Conservation (phyloP, 2,329 filamentous ascomycete species). For the Fusarium subtropicale region DNA sequence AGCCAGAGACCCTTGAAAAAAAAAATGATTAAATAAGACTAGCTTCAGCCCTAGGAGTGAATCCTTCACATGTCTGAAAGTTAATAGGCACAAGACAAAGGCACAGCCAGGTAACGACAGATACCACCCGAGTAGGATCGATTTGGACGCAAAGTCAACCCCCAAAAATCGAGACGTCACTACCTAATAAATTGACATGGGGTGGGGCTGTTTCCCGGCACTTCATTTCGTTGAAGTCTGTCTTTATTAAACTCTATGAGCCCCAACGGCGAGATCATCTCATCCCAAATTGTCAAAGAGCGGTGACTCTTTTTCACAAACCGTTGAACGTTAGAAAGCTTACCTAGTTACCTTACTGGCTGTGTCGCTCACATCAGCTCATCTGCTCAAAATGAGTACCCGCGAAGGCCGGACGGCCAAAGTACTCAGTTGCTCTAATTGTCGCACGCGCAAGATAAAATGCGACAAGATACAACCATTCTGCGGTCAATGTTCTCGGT, state of each 20-base stretch:
- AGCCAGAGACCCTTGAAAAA: background rate
- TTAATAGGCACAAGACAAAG: background rate
- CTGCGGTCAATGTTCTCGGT: slow-evolving; percentile 65
- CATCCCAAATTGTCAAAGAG: background rate
- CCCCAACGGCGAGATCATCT: slow-evolving; percentile 1
- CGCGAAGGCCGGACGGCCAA: slow-evolving; percentile 44
- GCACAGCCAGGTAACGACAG: background rate
- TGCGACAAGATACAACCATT: slow-evolving; percentile 66
- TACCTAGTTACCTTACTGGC: background rate
- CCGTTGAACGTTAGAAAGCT: slow-evolving; percentile 7
- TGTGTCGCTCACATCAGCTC: background rate
- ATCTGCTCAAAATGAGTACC: slow-evolving; percentile 35
- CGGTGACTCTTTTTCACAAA: background rate
- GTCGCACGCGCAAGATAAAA: slow-evolving; percentile 71
- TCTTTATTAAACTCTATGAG: slow-evolving; percentile 24
- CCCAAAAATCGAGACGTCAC: slow-evolving; percentile 38
- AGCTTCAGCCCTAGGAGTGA: slow-evolving; percentile 13
- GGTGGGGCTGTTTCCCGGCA: slow-evolving; percentile 17
- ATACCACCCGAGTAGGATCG: background rate
- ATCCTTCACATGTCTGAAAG: slow-evolving; percentile 1
- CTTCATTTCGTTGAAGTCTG: slow-evolving; percentile 8
- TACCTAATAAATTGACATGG: slow-evolving; percentile 23
- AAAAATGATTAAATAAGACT: background rate
- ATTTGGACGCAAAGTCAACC: background rate
- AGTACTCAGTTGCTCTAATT: slow-evolving; percentile 68